These are phyloP conservation scores for Penicillium simplicissimum DNA, from an alignment of 495 filamentous ascomycete genomes.

Conservation along the genomic window DNA sequence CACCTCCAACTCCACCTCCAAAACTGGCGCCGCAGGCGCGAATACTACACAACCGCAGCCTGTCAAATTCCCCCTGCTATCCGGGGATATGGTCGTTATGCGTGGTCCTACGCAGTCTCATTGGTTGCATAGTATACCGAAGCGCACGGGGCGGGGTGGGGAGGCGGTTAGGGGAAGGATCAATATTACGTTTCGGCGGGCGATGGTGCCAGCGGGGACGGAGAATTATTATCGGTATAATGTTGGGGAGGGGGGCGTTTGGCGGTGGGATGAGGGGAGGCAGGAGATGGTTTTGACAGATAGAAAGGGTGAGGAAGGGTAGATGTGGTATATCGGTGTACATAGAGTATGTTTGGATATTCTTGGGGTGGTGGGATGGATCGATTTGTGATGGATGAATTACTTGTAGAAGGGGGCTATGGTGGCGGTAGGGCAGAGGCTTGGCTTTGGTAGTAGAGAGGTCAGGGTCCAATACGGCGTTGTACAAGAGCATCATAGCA, in stretches of 20 bases:
- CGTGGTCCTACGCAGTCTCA: slow-evolving; percentile 64
- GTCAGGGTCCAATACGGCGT: no score
- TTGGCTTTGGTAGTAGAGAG: no score
- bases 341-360: background rate
- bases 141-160: slow-evolving; percentile 53
- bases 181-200: slow-evolving; percentile 73
- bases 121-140: slow-evolving; percentile 77
- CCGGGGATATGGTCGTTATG: slow-evolving; percentile 76
- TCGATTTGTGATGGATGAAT: background rate
- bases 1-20: no score
- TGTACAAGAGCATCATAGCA: no score
- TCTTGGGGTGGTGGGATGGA: background rate
- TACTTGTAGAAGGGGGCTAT: no score
- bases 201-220: slow-evolving; percentile 62
- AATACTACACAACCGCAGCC: slow-evolving; percentile 23
- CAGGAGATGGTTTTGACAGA: slow-evolving; percentile 52
- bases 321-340: no score
- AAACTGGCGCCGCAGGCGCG: background rate
- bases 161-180: slow-evolving; percentile 61
- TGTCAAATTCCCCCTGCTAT: slow-evolving; percentile 59
- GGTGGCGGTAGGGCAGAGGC: no score
- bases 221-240: slow-evolving; percentile 78
- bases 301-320: background rate
- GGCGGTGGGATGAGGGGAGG: slow-evolving; percentile 56
- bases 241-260: slow-evolving; percentile 64